Evolutionary conservation across 129 eudicot species (phyloP).

Genomic region (Saposhnikovia divaricata): DNA sequence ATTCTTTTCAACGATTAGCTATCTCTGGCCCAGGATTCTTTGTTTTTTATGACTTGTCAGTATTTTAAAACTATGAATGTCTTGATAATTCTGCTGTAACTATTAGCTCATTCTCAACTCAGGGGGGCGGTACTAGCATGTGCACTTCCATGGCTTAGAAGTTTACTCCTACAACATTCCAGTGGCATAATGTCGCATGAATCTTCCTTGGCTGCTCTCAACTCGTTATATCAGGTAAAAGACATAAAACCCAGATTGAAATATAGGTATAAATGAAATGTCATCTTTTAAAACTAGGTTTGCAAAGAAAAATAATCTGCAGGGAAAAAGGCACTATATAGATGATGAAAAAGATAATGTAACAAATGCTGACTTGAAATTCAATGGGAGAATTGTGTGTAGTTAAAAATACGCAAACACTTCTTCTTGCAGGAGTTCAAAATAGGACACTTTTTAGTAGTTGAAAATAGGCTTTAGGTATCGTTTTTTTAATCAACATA

Average conservation of each 20-base stretch:
- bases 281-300: neutral
- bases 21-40: neutral
- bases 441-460: neutral
- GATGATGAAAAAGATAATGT: neutral
- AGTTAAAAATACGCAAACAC: neutral
- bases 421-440: neutral
- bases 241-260: neutral
- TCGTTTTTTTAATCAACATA: neutral
- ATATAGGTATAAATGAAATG: neutral
- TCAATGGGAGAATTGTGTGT: neutral
- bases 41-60: neutral
- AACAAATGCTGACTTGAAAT: neutral
- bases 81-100: neutral
- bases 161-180: conserved; percentile 89
- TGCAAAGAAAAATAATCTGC: neutral
- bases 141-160: conserved; percentile 88
- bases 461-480: neutral
- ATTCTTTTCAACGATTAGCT: neutral
- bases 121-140: conserved; percentile 88
- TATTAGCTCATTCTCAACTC: conserved; percentile 11
- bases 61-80: neutral
- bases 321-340: neutral
- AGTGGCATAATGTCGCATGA: conserved; percentile 87
- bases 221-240: conserved; percentile 80
- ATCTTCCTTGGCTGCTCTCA: conserved; percentile 69